These are phyloP conservation scores for Lichtheimia ramosa DNA, from an alignment of 371 early-diverging fungal species.

Conservation along the genomic window DNA sequence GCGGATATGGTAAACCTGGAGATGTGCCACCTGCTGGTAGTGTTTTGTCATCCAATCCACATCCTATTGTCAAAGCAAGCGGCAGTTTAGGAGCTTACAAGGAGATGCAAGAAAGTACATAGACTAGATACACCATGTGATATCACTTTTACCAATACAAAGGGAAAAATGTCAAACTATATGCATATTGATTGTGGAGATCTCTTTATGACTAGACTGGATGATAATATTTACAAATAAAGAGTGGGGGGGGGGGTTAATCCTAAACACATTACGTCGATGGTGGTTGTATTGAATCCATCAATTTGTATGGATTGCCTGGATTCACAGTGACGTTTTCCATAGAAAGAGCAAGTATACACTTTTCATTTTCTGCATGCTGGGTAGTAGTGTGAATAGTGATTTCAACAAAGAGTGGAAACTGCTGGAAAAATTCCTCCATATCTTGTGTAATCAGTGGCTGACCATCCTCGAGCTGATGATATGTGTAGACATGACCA, in stretches of 20 bases:
- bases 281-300: too few species aligned
- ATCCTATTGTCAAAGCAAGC: conserved; percentile 18
- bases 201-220: background rate
- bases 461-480: conserved; percentile 29
- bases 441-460: conserved; percentile 31
- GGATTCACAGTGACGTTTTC: conserved; percentile 28
- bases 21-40: background rate
- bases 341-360: conserved; percentile 9
- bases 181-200: background rate
- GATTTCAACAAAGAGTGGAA: conserved; percentile 35
- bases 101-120: conserved; percentile 30
- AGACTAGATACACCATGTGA: background rate
- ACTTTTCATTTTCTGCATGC: background rate
- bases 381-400: conserved; percentile 11
- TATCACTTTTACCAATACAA: background rate
- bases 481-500: conserved; percentile 33
- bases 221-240: background rate
- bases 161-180: conserved; percentile 1
- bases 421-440: conserved; percentile 39
- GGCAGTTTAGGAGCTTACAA: conserved; percentile 26
- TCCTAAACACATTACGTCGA: too few species aligned
- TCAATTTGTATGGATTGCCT: conserved; percentile 19
- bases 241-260: background rate
- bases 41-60: background rate
- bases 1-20: conserved; percentile 60